Percentiles rank a stretch among this genome's conserved stretches.
Evolutionary conservation across 1,284 basidiomycete species (phyloP).

Genomic region (Afroboletus lepidellus): DNA sequence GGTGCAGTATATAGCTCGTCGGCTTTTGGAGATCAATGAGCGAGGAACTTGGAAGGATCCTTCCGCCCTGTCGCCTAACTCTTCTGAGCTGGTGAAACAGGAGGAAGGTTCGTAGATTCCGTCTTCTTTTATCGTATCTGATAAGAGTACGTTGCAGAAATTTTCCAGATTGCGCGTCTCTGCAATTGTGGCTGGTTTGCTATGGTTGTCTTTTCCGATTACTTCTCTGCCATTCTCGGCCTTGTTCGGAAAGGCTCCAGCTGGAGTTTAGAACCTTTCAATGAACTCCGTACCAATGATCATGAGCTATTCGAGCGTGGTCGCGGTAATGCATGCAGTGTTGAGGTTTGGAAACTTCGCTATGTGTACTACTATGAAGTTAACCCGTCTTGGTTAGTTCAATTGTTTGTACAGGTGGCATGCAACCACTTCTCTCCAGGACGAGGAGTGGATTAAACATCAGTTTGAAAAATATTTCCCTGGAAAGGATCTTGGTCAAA

Average conservation of each 20-base stretch:
- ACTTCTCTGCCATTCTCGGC: conserved; percentile 73
- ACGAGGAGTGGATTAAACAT: conserved; percentile 64
- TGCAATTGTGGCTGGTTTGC: conserved; percentile 80
- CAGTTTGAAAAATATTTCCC: conserved; percentile 54
- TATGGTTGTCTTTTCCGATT: conserved; percentile 70
- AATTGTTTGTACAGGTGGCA: conserved; percentile 85
- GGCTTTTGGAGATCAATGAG: conserved; percentile 78
- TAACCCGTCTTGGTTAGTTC: conserved; percentile 47
- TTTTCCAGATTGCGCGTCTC: conserved; percentile 78
- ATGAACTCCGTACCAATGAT: conserved; percentile 57
- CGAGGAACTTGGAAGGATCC: conserved; percentile 58
- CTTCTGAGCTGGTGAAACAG: conserved; percentile 48
- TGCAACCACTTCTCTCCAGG: conserved; percentile 64
- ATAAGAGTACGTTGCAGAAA: conserved; percentile 38
- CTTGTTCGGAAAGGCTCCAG: conserved; percentile 65
- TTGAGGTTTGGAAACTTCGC: conserved; percentile 50
- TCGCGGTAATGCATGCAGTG: conserved; percentile 72
- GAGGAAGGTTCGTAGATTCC: conserved; percentile 48
- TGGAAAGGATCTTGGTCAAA: conserved; percentile 48
- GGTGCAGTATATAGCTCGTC: conserved; percentile 72
- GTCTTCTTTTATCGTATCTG: not conserved
- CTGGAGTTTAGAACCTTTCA: conserved; percentile 72
- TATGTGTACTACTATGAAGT: conserved; percentile 1
- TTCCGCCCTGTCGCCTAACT: conserved; percentile 34
- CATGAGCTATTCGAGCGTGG: conserved; percentile 71